Percentiles rank a stretch among this genome's conserved stretches.
phyloP scores from a whole-genome alignment of 2,329 filamentous ascomycete species.

The Trichophyton schoenleinii region DNA sequence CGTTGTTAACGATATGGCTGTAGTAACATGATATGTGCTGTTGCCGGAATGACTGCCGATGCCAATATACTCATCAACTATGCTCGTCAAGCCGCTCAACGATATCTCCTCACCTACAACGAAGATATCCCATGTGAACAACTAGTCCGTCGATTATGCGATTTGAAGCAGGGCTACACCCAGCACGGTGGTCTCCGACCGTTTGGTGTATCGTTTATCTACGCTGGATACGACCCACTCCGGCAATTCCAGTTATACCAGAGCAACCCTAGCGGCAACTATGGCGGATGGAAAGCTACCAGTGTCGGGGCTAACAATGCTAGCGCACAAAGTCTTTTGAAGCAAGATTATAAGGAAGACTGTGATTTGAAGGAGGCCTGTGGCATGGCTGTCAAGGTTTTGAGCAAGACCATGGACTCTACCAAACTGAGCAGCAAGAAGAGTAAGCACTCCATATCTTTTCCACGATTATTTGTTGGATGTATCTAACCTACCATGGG shows the following conservation, averaged over 20 bases:
- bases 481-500: slow-evolving; percentile 2
- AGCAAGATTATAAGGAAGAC: slow-evolving; percentile 99
- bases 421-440: slow-evolving; percentile 98
- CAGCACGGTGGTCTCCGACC: slow-evolving; percentile 96
- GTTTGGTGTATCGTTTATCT: slow-evolving; percentile 98
- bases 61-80: slow-evolving; percentile 99
- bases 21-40: slow-evolving; percentile 99
- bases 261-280: slow-evolving; percentile 97
- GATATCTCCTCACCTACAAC: slow-evolving; percentile 97
- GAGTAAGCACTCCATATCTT: slow-evolving; percentile 49
- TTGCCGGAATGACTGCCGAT: slow-evolving; percentile 97
- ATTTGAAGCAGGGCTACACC: slow-evolving; percentile 98
- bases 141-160: slow-evolving; percentile 88
- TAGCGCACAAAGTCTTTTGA: slow-evolving; percentile 88
- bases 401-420: slow-evolving; percentile 99
- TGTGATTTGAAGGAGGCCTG: slow-evolving; percentile 93
- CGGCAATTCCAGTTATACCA: slow-evolving; percentile 98
- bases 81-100: slow-evolving; percentile 89
- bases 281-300: slow-evolving; percentile 98
- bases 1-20: slow-evolving; percentile 4
- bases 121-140: slow-evolving; percentile 99
- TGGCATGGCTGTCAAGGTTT: slow-evolving; percentile 91
- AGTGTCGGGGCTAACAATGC: slow-evolving; percentile 97
- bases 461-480: background rate
- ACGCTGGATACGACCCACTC: slow-evolving; percentile 92